These are phyloP conservation scores for Cyberlindnera misumaiensis DNA, from an alignment of 805 yeast genomes.

Conservation along the genomic window DNA sequence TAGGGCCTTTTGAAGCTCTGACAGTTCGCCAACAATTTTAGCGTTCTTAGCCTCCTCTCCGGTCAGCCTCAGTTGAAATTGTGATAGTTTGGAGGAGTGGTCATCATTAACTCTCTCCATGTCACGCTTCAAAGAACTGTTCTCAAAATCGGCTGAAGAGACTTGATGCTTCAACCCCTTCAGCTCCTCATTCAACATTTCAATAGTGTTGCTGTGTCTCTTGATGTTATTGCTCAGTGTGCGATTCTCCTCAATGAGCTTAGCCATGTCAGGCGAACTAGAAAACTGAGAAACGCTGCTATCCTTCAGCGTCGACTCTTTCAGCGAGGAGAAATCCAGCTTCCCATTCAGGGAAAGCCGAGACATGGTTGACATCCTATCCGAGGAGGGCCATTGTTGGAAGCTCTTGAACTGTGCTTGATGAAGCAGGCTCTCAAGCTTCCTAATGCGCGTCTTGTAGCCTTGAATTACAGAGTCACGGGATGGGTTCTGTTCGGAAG, in stretches of 20 bases:
- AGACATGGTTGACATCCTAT: conserved; percentile 6
- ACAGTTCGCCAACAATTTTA: conserved; percentile 6
- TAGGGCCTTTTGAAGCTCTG: conserved; percentile 5
- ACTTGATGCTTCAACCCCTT: conserved; percentile 9
- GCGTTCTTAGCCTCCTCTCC: conserved; percentile 13
- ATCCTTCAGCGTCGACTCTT: background rate
- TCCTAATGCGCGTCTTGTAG: conserved; percentile 64
- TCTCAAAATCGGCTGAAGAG: conserved; percentile 13
- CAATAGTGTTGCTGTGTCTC: conserved; percentile 8
- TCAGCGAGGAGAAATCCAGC: conserved; percentile 2
- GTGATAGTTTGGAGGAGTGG: conserved; percentile 2
- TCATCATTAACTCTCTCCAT: conserved; percentile 10
- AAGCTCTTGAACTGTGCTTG: conserved; percentile 59
- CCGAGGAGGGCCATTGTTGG: conserved; percentile 34
- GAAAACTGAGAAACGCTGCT: conserved; percentile 1
- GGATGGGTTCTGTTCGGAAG: conserved; percentile 1
- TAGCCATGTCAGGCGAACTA: conserved; percentile 5
- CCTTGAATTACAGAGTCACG: conserved; percentile 43
- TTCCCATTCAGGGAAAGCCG: conserved; percentile 10
- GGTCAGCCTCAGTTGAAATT: conserved; percentile 14
- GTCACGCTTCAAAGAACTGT: conserved; percentile 1
- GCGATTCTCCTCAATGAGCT: conserved; percentile 10
- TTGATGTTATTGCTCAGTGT: conserved; percentile 7
- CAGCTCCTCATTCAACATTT: conserved; percentile 13
- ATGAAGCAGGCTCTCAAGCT: conserved; percentile 71